These are phyloP conservation scores for Eimeria tenella DNA, from an alignment of 169 alveolate species.

Conservation along the genomic window DNA sequence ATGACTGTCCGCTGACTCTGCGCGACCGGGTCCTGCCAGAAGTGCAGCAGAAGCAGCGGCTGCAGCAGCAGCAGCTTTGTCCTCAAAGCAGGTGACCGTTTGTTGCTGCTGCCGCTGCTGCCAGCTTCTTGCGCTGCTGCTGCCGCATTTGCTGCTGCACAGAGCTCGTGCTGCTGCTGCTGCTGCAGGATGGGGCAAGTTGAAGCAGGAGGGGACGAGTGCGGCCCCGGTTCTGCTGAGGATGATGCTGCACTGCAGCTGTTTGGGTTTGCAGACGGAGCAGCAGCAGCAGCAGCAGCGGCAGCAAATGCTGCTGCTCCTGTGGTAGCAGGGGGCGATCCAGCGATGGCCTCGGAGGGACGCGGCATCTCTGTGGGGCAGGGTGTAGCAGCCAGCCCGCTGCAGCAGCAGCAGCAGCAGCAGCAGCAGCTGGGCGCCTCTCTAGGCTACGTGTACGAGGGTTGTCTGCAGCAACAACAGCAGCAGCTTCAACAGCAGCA, in stretches of 20 bases:
- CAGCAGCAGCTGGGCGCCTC: background rate
- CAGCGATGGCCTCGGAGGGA: background rate
- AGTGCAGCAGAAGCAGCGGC: background rate
- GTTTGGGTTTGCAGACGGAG: background rate
- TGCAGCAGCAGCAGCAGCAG: background rate
- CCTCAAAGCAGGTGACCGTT: background rate
- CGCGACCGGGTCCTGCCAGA: no score
- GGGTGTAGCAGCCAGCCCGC: background rate
- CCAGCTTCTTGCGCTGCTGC: no score
- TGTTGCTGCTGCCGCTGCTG: conserved; percentile 12
- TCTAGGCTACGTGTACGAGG: no score
- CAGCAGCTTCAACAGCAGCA: conserved; percentile 17
- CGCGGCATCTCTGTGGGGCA: background rate
- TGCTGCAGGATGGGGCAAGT: conserved; percentile 23
- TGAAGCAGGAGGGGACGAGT: background rate
- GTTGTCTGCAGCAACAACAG: no score
- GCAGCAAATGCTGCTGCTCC: background rate
- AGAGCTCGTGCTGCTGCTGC: conserved; percentile 24
- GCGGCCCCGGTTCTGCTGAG: background rate
- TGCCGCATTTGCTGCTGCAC: conserved; percentile 3
- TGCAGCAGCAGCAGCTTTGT: background rate
- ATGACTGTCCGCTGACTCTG: no score
- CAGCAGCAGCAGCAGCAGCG: conserved; percentile 9
- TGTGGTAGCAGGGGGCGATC: no score
- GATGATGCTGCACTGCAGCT: background rate